phyloP scores from a whole-genome alignment of 1,284 basidiomycete genomes.

The Earliella scabrosa region DNA sequence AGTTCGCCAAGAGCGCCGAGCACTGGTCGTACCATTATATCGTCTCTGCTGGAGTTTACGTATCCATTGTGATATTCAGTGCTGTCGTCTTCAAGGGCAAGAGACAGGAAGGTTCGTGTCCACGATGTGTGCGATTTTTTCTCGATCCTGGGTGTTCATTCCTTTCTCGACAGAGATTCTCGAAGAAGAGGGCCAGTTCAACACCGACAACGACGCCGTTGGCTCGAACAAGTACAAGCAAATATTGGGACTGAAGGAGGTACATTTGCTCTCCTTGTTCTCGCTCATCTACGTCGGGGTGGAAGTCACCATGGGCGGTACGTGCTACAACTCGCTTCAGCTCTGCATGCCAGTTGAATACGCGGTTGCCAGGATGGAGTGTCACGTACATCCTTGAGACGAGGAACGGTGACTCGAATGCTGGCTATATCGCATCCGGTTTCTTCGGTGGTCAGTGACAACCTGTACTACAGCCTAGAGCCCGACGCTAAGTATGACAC shows the following conservation, averaged over 20 bases:
- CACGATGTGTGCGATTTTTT: no score
- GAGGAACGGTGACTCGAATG: slow-evolving; percentile 34
- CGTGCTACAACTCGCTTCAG: neutral
- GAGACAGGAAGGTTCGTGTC: slow-evolving; percentile 47
- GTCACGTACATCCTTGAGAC: slow-evolving; percentile 38
- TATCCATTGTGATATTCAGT: slow-evolving; percentile 48
- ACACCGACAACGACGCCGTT: slow-evolving; percentile 37
- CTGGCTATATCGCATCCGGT: slow-evolving; percentile 42
- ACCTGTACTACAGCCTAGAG: neutral
- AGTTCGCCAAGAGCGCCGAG: slow-evolving; percentile 50
- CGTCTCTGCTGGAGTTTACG: slow-evolving; percentile 57
- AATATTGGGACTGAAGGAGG: slow-evolving; percentile 53
- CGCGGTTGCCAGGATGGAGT: slow-evolving; percentile 26
- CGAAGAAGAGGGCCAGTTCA: slow-evolving; percentile 43
- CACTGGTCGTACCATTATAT: slow-evolving; percentile 70
- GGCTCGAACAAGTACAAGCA: slow-evolving; percentile 53
- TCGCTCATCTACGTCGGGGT: slow-evolving; percentile 64
- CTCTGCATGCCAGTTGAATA: no score
- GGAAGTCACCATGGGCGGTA: slow-evolving; percentile 68
- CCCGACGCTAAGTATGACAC: no score
- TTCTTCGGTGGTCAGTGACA: slow-evolving; percentile 37
- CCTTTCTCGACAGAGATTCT: slow-evolving; percentile 34
- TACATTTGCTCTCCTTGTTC: slow-evolving; percentile 64
- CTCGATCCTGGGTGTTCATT: no score
- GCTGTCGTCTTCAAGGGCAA: slow-evolving; percentile 57